Conservation (phyloP, 768 basidiomycete species). For the Panaeolus papilionaceus region DNA sequence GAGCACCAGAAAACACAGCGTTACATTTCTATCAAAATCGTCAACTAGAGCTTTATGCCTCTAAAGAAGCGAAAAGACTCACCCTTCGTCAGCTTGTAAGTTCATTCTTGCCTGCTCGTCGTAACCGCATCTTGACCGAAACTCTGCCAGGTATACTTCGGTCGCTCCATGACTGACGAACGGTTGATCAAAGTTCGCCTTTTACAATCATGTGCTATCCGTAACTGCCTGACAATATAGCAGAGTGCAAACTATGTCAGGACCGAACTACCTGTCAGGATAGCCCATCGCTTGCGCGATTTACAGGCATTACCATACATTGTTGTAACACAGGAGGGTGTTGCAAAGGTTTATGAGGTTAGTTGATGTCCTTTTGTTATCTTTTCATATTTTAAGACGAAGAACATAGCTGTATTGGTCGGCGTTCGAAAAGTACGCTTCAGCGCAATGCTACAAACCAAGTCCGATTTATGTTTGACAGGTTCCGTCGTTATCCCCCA, state of each 20-base stretch:
- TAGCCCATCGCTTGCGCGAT: constrained; percentile 87
- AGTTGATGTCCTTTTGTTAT: constrained; percentile 28
- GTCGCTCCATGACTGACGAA: constrained; percentile 82
- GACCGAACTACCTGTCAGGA: constrained; percentile 86
- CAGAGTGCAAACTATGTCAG: constrained; percentile 93
- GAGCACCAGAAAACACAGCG: constrained; percentile 36
- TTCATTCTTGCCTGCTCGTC: constrained; percentile 14
- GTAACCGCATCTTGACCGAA: background rate
- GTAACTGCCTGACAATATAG: constrained; percentile 8
- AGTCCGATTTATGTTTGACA: constrained; percentile 31
- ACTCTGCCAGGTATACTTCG: constrained; percentile 73
- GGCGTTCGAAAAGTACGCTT: constrained; percentile 79
- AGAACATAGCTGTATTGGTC: constrained; percentile 78
- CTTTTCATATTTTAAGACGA: constrained; percentile 11
- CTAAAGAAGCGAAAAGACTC: constrained; percentile 71
- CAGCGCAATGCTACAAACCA: background rate
- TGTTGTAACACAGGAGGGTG: constrained; percentile 85
- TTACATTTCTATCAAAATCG: constrained; percentile 83
- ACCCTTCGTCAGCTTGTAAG: constrained; percentile 82
- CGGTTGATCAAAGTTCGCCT: constrained; percentile 71
- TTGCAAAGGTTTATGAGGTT: constrained; percentile 86
- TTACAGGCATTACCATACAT: constrained; percentile 86
- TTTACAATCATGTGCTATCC: constrained; percentile 9
- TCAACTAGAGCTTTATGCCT: constrained; percentile 82
- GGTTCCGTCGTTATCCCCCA: constrained; percentile 75